Percentiles rank a stretch among this genome's conserved stretches.
Evolutionary conservation across 176 grass and related monocot genomes (phyloP).

Genomic region (Themeda triandra): DNA sequence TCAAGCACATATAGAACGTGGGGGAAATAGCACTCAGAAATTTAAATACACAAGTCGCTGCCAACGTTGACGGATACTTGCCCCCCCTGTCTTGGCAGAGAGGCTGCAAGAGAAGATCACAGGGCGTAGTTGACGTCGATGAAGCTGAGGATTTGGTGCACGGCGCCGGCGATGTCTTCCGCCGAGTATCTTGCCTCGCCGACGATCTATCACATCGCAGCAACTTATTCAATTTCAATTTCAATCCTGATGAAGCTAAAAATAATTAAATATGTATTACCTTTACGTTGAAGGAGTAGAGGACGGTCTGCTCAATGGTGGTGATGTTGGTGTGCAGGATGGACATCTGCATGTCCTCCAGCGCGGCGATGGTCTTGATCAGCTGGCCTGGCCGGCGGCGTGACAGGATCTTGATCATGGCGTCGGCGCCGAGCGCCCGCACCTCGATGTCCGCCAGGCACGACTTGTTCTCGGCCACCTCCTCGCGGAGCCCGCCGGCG

Average conservation of each 20-base stretch:
- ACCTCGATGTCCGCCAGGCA: slow-evolving; percentile 92
- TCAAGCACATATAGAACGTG: slow-evolving; percentile 11
- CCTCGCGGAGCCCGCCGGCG: slow-evolving; percentile 47
- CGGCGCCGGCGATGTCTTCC: slow-evolving; percentile 83
- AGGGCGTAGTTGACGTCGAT: slow-evolving; percentile 69
- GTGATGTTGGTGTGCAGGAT: slow-evolving; percentile 98
- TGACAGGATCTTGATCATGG: slow-evolving; percentile 88
- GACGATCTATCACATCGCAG: slow-evolving; percentile 38
- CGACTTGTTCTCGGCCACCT: slow-evolving; percentile 91
- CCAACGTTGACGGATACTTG: background rate
- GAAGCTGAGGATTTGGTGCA: slow-evolving; percentile 91
- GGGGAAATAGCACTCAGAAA: background rate
- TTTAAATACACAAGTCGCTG: background rate
- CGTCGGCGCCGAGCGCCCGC: slow-evolving; percentile 66
- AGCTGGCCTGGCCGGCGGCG: slow-evolving; percentile 73
- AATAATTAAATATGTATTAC: slow-evolving; percentile 2
- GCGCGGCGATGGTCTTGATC: slow-evolving; percentile 78
- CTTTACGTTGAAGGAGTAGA: slow-evolving; percentile 99
- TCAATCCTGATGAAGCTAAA: background rate
- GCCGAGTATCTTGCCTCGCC: slow-evolving; percentile 73
- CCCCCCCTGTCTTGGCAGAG: background rate
- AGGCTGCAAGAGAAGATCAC: slow-evolving; percentile 4
- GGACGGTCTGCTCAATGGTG: slow-evolving; percentile 98
- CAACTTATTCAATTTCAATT: background rate
- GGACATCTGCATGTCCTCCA: slow-evolving; percentile 87